A percentile compares a stretch with the other conserved stretches of the same genome.
Evolutionary conservation across 129 eudicot species (phyloP).

Genomic region (Helianthus tuberosus): DNA sequence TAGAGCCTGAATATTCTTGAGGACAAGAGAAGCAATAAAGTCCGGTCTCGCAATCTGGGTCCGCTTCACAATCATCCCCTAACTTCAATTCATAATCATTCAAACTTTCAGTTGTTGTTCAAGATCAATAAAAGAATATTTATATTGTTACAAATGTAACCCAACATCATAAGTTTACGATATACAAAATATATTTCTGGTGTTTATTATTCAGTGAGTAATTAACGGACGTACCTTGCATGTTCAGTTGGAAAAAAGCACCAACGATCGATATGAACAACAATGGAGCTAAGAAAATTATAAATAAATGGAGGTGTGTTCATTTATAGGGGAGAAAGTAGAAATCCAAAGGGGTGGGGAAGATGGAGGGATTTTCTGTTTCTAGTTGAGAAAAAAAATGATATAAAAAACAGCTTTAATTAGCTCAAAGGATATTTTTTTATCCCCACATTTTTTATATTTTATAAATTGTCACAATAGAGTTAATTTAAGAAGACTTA

Average conservation of each 20-base stretch:
- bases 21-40: too few relatives aligned
- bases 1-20: too few relatives aligned
- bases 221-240: conserved; percentile 57
- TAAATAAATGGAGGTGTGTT: not conserved
- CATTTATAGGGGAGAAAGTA: conserved; percentile 18
- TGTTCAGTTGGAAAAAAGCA: conserved; percentile 56
- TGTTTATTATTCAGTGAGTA: not conserved
- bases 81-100: conserved; percentile 32
- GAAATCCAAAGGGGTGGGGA: conserved; percentile 7
- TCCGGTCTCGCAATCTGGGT: conserved; percentile 66
- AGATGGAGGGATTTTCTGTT: conserved; percentile 7
- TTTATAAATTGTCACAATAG: too few relatives aligned
- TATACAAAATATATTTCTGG: too few relatives aligned
- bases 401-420: not conserved
- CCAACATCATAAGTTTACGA: too few relatives aligned
- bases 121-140: too few relatives aligned
- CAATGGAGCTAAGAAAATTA: conserved; percentile 8
- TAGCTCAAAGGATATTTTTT: not conserved
- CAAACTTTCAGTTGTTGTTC: not conserved
- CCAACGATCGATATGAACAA: conserved; percentile 14
- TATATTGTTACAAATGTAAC: too few relatives aligned
- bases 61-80: conserved; percentile 48
- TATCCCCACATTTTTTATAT: not conserved
- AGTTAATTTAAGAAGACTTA: too few relatives aligned
- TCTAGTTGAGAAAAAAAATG: conserved; percentile 14